Conservation (phyloP, 305 asterid species). For the Stenogyne calaminthoides region DNA sequence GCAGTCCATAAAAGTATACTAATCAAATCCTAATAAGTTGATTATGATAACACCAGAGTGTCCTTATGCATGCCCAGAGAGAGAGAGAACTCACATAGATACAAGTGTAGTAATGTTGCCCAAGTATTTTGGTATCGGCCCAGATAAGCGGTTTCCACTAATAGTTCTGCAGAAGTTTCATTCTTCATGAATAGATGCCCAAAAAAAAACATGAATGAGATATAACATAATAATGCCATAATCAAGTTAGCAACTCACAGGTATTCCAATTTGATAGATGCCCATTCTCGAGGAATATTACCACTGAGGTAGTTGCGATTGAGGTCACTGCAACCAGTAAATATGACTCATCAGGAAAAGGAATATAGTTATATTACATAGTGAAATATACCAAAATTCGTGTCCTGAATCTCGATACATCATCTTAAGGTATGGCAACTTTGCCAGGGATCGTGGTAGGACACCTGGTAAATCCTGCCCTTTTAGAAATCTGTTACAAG, state of each 20-base stretch:
- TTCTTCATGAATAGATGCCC: no score
- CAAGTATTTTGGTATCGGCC: slow-evolving; percentile 56
- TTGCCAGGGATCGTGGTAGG: slow-evolving; percentile 57
- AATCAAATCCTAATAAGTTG: neutral
- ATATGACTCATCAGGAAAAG: neutral
- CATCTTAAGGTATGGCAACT: slow-evolving; percentile 47
- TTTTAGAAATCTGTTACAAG: slow-evolving; percentile 42
- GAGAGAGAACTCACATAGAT: slow-evolving; percentile 38
- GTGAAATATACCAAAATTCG: neutral
- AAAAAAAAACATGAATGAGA: slow-evolving; percentile 7
- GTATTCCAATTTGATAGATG: slow-evolving; percentile 31
- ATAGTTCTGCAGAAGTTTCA: slow-evolving; percentile 31
- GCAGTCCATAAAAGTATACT: neutral
- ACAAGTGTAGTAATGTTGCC: slow-evolving; percentile 55
- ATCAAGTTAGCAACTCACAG: neutral
- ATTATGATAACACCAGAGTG: neutral
- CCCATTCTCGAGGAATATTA: slow-evolving; percentile 67
- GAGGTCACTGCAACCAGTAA: slow-evolving; percentile 48
- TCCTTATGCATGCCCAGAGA: neutral
- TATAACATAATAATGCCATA: neutral
- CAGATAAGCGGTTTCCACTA: slow-evolving; percentile 54
- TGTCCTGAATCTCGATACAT: slow-evolving; percentile 36
- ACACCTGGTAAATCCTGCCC: slow-evolving; percentile 67
- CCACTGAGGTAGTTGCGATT: slow-evolving; percentile 59
- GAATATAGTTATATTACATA: neutral